These are phyloP conservation scores for Hygrophorus pudorinus DNA, from an alignment of 768 basidiomycete species.

Conservation along the genomic window DNA sequence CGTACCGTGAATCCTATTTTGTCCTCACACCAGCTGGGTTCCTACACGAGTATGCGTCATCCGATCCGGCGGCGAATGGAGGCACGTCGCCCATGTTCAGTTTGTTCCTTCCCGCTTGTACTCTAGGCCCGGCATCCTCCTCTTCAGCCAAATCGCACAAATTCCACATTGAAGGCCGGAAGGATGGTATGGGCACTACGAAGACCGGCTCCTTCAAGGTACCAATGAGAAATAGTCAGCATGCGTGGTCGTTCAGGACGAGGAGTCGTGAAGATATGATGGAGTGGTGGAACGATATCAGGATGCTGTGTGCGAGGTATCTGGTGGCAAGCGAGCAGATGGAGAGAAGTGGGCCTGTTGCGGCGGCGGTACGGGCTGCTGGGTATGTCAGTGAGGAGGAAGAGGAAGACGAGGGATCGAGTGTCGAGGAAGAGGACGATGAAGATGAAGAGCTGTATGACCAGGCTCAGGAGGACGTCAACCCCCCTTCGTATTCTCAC, in stretches of 20 bases:
- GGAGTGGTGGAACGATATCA: slow-evolving; percentile 99
- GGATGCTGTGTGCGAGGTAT: slow-evolving; percentile 90
- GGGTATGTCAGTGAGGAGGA: slow-evolving; percentile 82
- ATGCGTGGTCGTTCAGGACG: slow-evolving; percentile 86
- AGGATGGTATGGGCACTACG: slow-evolving; percentile 65
- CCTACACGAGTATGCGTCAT: slow-evolving; percentile 81
- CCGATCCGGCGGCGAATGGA: slow-evolving; percentile 49
- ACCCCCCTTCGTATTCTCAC: slow-evolving; percentile 55
- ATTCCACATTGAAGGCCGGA: slow-evolving; percentile 93
- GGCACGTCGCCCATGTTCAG: slow-evolving; percentile 63
- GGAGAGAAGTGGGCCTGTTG: slow-evolving; percentile 86
- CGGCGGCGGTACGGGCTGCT: slow-evolving; percentile 80
- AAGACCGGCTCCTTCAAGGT: slow-evolving; percentile 45
- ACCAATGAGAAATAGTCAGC: slow-evolving; percentile 28
- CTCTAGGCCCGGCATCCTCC: slow-evolving; percentile 82
- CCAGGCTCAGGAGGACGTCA: slow-evolving; percentile 30
- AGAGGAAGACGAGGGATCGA: slow-evolving; percentile 51
- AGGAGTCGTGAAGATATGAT: slow-evolving; percentile 94
- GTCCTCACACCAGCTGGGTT: slow-evolving; percentile 94
- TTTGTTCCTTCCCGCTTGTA: slow-evolving; percentile 91
- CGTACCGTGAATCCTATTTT: slow-evolving; percentile 80
- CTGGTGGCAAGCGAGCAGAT: slow-evolving; percentile 91
- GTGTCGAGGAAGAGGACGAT: slow-evolving; percentile 49
- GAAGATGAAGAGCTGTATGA: slow-evolving; percentile 29
- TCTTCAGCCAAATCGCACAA: slow-evolving; percentile 70